Evolutionary conservation across 2,329 filamentous ascomycete genomes (phyloP), one percentile per base, ranked within the genome.

Genomic region (Colletotrichum neosansevieriae): DNA sequence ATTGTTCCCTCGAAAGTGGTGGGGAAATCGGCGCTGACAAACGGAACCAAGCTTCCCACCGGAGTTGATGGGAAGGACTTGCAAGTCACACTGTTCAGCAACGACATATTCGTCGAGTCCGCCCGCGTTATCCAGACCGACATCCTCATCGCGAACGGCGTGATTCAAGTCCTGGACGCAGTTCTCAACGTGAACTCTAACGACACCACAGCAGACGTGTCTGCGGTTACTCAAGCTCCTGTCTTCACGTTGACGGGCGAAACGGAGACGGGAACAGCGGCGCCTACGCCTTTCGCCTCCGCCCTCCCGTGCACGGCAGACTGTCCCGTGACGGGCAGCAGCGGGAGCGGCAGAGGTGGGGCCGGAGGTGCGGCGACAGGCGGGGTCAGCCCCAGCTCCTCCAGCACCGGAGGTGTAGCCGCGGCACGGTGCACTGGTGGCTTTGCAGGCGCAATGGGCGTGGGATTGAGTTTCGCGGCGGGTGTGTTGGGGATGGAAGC

Each of bases 131-230:
- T 85, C 21, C 78, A 81, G 69, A 78, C 83, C 1, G 84, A 89
- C 71, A 81, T 87, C 40, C 77, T 89, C n/a, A 76, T 87, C 49
- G 82, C 84, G 68, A 89, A 89, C 73, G 87, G 87, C 49, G 85
- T 89, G 44, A 75, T 88, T 11, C 88, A 89, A 74, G 79, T 89
- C 42, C 81, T 89, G 56, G 87, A 89, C 74, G 81, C 79, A 62
- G 82, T 86, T 9, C 78, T 86, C 24, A 85, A 83, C 72, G 67
- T 66, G 34, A 51, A 70, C n/a, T 58, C 61, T 1, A 56, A 42
- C 10, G 53, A 57, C 19, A 58, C 44, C 15, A 17, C 32, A 17
- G 84, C 82, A 2, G 74, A 81, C 44, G 79, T 76, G 6, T 65
- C 77, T 12, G 72, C 71, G 2, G 77, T 74, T 1, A 69, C 71